Percentiles rank a stretch among this genome's conserved stretches.
These are phyloP conservation scores for Nicotiana obtusifolia DNA, from an alignment of 257 asterid genomes.

Conservation along the genomic window DNA sequence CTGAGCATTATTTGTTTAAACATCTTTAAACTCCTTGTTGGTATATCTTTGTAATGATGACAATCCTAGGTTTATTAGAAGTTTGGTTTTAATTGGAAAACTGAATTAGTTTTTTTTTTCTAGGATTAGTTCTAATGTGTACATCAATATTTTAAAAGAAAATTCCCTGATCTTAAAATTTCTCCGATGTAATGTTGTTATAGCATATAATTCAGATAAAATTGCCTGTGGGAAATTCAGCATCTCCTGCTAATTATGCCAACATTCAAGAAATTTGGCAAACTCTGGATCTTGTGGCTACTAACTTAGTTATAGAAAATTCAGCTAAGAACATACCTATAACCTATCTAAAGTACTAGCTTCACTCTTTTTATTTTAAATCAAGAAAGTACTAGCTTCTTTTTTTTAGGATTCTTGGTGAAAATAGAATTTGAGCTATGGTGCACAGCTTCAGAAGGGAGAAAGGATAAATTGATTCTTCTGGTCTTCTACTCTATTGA, in stretches of 20 bases:
- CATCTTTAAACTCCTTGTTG: not conserved
- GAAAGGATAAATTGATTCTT: not conserved
- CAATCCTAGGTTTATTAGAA: not conserved
- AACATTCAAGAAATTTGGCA: not conserved
- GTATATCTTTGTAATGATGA: not conserved
- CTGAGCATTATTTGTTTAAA: not conserved
- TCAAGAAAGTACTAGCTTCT: not conserved
- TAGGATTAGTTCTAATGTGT: not conserved
- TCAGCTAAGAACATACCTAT: not conserved
- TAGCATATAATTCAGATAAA: not conserved
- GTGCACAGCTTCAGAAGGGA: not conserved
- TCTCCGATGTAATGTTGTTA: not conserved
- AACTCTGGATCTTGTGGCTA: not conserved
- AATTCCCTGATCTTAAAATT: not conserved
- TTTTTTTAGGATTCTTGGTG: not conserved
- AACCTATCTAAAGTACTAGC: not conserved
- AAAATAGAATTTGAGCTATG: not conserved
- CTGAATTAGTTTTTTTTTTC: not conserved
- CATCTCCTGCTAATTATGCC: constrained; percentile 5
- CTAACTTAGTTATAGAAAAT: not conserved
- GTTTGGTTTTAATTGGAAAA: not conserved
- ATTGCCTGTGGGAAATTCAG: not conserved
- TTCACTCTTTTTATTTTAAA: not conserved
- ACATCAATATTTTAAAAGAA: not conserved
- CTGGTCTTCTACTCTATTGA: not conserved